Base-by-base conservation (phyloP, 1,284 basidiomycete species). In the Melampsora occidentalis region DNA sequence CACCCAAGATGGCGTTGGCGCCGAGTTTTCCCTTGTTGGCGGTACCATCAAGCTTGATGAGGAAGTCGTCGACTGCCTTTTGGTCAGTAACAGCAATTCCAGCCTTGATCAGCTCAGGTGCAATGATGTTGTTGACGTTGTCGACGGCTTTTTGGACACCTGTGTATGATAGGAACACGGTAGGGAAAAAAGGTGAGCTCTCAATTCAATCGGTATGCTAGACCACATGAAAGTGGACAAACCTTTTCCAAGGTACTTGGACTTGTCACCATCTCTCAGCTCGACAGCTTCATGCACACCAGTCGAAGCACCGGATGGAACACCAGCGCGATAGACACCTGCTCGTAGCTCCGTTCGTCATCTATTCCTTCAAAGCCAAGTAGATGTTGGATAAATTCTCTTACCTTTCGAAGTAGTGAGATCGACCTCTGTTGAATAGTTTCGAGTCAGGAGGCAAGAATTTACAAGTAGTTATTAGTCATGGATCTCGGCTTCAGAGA, bases 1-100 rank as follows among this genome's bases (percentile, higher is more conserved):
- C 93, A 86, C 94, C 97, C 78, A 99, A 92, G 85, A 99, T 97
- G 83, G 97, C 97, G 86, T 99, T 99, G 79, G 97, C 97, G 82
- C 97, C 97, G 83, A 98, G 91, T 86, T 97, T 97, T 85, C 94
- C 94, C 89, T 99, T 99, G 91, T 99, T 99, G 80, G 92, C 86
- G 77, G 94, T 94, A 78, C 94, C 94, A 84, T 99, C 96, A 82
- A 94, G 89, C 87, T 98, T 96, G 89, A 98, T 96, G 84, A 99
- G 88, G 87, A 99, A 92, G 85, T 97, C 92, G 83, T 99, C 97
- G 82, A 99, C 89, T 81, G 96, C 93, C 86, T 94, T 95, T 85
- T 99, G 97, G 80, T 91, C 85, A 80, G 92, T 94, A 83, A 97
- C 94, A 77, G 88, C 87, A 84, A 99, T 86, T 79, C 88, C 90